Base-by-base conservation (phyloP, 169 alveolate genomes). In the Neospora caninum region DNA sequence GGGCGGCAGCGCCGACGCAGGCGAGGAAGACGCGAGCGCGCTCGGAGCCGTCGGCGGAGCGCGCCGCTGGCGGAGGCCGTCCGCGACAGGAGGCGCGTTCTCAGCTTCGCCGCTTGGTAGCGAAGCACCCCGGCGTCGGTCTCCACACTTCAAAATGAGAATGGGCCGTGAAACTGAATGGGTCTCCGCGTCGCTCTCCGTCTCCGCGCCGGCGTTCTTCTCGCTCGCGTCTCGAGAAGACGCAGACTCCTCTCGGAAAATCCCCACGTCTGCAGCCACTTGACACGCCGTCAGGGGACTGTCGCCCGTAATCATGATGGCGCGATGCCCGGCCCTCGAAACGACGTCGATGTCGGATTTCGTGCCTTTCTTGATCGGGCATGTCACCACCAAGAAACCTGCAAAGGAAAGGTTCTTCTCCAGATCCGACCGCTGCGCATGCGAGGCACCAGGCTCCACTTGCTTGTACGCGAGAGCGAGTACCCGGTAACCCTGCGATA, bases 301-400 rank as follows among this genome's bases (percentile, higher is more conserved):
- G 97, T 99, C 99, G 69, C 99, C 99, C 13, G 99, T 99, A 80
- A 99, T 98, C 98, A 99, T 99, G 86, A 98, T 96, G 43, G 98
- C 97, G 70, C 96, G 94, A 91, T 98, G 98, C 73, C 98, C 97
- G 18, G 99, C 97, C 39, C 95, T 69, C 82, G 97, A 97, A 69
- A 98, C 95, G 92, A 97, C 97, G 80, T 96, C 95, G 80, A 99
- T 98, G 91, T 98, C 98, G 80, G 95, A 92, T 91, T 95, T 94
- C 38, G 99, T 97, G 54, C 98, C 98, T 7, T 96, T 97, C 95
- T 98, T 99, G 22, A 99, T 95, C 36, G 99, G 99, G 80, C 99
- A 98, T 93, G 98, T 98, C 39, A 99, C 97, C 36, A 99, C 98
- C 82, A 98, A 95, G 93, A 99, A 98, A 20, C 99, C 99, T 83